Conservation (phyloP, 164 flowering plant species). For the Magnolia officinalis region DNA sequence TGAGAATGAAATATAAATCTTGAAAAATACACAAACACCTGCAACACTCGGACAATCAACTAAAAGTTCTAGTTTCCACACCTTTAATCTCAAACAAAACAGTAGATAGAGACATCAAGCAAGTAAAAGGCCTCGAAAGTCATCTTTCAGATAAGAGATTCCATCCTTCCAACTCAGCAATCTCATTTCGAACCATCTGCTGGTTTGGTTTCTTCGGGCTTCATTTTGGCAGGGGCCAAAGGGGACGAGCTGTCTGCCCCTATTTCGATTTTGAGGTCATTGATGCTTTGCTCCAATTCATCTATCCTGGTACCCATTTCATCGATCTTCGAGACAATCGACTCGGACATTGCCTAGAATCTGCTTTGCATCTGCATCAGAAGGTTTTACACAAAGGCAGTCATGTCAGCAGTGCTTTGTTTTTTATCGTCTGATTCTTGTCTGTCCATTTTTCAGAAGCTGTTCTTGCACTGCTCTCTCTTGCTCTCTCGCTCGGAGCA, state of each 20-base stretch:
- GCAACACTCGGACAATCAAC: not conserved
- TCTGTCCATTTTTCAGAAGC: slow-evolving; percentile 28
- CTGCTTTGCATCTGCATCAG: slow-evolving; percentile 51
- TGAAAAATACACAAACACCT: not conserved
- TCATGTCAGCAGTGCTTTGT: slow-evolving; percentile 60
- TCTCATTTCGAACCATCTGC: slow-evolving; percentile 14
- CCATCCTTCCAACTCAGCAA: not conserved
- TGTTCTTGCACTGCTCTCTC: slow-evolving; percentile 7
- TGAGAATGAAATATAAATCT: not conserved
- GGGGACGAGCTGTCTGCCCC: slow-evolving; percentile 73
- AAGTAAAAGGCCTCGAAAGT: not conserved
- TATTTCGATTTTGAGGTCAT: slow-evolving; percentile 74
- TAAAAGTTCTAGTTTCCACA: not conserved
- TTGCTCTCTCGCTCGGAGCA: no score
- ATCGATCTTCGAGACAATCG: slow-evolving; percentile 80
- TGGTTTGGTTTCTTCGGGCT: slow-evolving; percentile 20
- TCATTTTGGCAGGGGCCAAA: slow-evolving; percentile 15
- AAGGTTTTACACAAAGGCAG: slow-evolving; percentile 48
- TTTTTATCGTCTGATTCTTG: slow-evolving; percentile 47
- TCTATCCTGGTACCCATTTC: slow-evolving; percentile 79
- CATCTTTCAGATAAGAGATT: not conserved
- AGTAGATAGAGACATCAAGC: not conserved
- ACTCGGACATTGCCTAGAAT: slow-evolving; percentile 86
- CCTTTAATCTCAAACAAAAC: not conserved
- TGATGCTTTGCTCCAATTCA: slow-evolving; percentile 88